Base-by-base conservation (phyloP, 1,139 yeast species). In the Dujonia santamariae region DNA sequence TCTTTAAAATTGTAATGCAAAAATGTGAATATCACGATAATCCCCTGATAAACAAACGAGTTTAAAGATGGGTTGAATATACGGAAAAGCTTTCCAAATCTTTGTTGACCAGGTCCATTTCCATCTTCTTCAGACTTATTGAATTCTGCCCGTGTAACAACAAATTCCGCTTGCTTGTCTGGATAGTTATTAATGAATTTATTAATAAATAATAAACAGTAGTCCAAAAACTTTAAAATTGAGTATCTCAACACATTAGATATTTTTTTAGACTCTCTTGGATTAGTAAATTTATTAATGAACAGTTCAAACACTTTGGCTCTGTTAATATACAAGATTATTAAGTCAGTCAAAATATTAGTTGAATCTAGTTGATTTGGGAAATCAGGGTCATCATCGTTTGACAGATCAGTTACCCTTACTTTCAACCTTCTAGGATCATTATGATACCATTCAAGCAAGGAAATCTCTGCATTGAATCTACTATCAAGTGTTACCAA, bases 291-390 rank as follows among this genome's bases (percentile, higher is more conserved):
- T 38, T 61, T 61, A 21, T 61, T 54, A 46, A 73, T 58, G 43
- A 74, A 74, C 16, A 77, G 78, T 44, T 73, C 78, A 41, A 71
- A 69, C 34, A 74, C 56, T 41, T 74, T 75, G 20, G 78, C 75
- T 35, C 73, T 55, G 42, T 72, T 73, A 37, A 73, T 67, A 45
- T 72, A 63, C 17, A 74, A 53, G 13, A 67, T 51, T 28, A 72
- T 66, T 40, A 73, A 55, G 50, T 75, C 80, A 35, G 61, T 54
- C 30, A 71, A 44, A 2, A 73, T 53, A 38, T 66, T 72, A 17
- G 49, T 44, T 27, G 58, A 54, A 33, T 64, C 71, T 17, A 67
- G 53, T 16, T 51, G 48, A 8, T 58, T 40, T 22, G 70, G 67
- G 30, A 54, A 50, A 20, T 50, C 35, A 16, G n/a, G 7, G 4